Conservation (phyloP, 768 basidiomycete species). For the Cystofilobasidium bisporidii region DNA sequence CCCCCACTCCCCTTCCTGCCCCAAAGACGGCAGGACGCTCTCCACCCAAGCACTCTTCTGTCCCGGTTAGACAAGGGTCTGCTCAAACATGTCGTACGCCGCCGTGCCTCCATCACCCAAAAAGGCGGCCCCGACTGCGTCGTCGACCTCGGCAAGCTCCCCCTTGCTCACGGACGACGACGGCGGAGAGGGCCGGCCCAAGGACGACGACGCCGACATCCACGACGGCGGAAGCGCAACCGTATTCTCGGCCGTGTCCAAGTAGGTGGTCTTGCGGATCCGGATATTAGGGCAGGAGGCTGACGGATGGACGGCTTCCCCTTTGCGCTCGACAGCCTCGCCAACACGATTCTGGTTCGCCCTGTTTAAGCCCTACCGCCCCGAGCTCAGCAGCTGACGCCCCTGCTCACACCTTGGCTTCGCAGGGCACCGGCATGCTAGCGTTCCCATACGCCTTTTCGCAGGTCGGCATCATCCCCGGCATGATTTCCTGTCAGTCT, state of each 20-base stretch:
- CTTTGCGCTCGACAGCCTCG: constrained; percentile 7
- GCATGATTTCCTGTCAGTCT: constrained; percentile 18
- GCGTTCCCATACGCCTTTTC: constrained; percentile 25
- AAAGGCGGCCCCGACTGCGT: neutral
- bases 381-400: no score
- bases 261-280: neutral
- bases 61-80: no score
- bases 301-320: neutral
- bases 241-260: constrained; percentile 20
- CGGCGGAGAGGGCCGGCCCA: neutral
- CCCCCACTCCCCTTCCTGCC: no score
- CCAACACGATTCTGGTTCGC: constrained; percentile 21
- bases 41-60: no score
- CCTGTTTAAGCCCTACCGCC: no score
- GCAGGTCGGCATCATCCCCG: constrained; percentile 19
- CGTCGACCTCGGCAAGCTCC: neutral
- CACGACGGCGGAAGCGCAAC: constrained; percentile 12
- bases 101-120: neutral
- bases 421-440: constrained; percentile 21
- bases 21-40: no score
- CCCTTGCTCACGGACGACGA: constrained; percentile 8
- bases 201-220: constrained; percentile 5
- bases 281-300: neutral
- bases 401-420: no score
- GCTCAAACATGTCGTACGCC: constrained; percentile 4